Evolutionary conservation across 2,329 filamentous ascomycete species (phyloP).

Genomic region (Xylaria multiplex): DNA sequence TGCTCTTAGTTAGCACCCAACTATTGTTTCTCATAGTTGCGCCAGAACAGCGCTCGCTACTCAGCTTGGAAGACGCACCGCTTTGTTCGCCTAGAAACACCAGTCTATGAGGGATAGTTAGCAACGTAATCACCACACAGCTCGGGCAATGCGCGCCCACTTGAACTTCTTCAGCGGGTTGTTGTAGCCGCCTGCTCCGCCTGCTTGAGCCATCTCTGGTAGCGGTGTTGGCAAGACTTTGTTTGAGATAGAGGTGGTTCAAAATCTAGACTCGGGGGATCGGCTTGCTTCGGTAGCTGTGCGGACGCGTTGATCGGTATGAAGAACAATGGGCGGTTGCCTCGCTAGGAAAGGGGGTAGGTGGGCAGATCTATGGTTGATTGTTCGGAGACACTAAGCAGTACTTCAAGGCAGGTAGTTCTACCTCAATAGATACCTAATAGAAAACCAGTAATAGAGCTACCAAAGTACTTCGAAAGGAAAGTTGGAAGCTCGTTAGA

Average conservation of each 20-base stretch:
- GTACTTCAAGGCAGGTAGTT: neutral
- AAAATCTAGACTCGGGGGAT: slow-evolving; percentile 3
- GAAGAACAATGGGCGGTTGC: slow-evolving; percentile 16
- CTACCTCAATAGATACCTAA: slow-evolving; percentile 8
- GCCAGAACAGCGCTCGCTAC: neutral
- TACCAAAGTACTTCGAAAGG: slow-evolving; percentile 3
- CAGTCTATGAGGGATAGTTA: slow-evolving; percentile 67
- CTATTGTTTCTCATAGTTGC: neutral
- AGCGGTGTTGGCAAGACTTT: slow-evolving; percentile 23
- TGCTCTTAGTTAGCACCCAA: slow-evolving; percentile 52
- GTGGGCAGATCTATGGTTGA: slow-evolving; percentile 9
- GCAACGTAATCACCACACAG: slow-evolving; percentile 25
- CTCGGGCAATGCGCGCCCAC: slow-evolving; percentile 68
- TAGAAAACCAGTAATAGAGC: neutral
- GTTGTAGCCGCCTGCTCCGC: slow-evolving; percentile 87
- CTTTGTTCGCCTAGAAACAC: slow-evolving; percentile 99
- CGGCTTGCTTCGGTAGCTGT: slow-evolving; percentile 19
- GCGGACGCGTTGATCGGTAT: slow-evolving; percentile 18
- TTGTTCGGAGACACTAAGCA: slow-evolving; percentile 9
- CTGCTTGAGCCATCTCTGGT: slow-evolving; percentile 80
- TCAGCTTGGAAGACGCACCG: slow-evolving; percentile 68
- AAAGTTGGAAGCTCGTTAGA: slow-evolving; percentile 13
- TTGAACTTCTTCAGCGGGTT: slow-evolving; percentile 99
- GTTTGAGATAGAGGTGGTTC: neutral
- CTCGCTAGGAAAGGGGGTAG: slow-evolving; percentile 15